These are phyloP conservation scores for Boletus fagicola DNA, from an alignment of 768 basidiomycete genomes.

Conservation along the genomic window DNA sequence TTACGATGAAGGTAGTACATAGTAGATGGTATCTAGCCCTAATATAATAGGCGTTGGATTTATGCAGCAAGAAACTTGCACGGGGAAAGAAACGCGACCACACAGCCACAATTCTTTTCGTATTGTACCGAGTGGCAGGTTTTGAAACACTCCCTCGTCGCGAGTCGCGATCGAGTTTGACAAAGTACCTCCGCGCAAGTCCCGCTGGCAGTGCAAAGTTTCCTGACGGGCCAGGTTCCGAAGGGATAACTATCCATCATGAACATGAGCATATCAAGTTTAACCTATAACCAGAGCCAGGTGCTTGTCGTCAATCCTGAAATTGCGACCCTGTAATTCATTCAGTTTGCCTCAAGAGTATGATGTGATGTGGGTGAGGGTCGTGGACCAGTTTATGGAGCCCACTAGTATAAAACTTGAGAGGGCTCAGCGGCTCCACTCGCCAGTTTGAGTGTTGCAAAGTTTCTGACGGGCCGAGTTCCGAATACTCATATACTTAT, in stretches of 20 bases:
- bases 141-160: too few species aligned
- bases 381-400: conserved; percentile 6
- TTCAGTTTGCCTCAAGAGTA: background rate
- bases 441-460: background rate
- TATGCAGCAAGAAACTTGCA: too few species aligned
- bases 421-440: background rate
- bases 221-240: background rate
- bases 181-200: too few species aligned
- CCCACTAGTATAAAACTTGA: conserved; percentile 10
- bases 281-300: background rate
- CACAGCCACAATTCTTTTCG: too few species aligned
- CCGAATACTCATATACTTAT: background rate
- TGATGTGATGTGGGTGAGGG: conserved; percentile 6
- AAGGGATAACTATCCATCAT: too few species aligned
- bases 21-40: too few species aligned
- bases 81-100: too few species aligned
- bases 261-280: background rate
- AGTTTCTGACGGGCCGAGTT: background rate
- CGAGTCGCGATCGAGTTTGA: too few species aligned
- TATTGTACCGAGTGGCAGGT: background rate
- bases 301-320: background rate
- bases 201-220: background rate
- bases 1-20: conserved; percentile 48
- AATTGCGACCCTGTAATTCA: background rate
- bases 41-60: too few species aligned